phyloP scores from a whole-genome alignment of 208 protist species.

The Crithidia fasciculata region DNA sequence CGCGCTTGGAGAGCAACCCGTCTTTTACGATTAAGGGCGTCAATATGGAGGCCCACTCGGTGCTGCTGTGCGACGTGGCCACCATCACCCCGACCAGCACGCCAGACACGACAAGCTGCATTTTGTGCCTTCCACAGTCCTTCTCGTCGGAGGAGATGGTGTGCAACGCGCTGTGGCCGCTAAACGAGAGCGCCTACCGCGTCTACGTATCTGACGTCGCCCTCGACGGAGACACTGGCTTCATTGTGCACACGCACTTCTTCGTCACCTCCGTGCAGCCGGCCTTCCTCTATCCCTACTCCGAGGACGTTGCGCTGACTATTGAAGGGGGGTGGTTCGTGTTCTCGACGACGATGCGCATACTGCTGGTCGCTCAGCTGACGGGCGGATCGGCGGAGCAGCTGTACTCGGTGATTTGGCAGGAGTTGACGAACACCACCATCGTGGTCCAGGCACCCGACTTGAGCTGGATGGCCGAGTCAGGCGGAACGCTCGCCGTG shows the following conservation, averaged over 20 bases:
- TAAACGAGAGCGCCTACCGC: conserved; percentile 23
- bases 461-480: conserved; percentile 22
- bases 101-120: conserved; percentile 23
- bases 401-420: background rate
- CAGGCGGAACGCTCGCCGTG: conserved; percentile 7
- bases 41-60: conserved; percentile 20
- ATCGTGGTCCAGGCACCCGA: conserved; percentile 15
- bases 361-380: conserved; percentile 15
- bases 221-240: conserved; percentile 23
- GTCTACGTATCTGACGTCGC: conserved; percentile 37
- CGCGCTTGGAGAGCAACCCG: conserved; percentile 29
- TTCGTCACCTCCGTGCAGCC: conserved; percentile 13
- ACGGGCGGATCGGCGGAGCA: background rate
- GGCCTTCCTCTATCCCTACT: conserved; percentile 34
- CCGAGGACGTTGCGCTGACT: conserved; percentile 25
- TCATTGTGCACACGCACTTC: conserved; percentile 24
- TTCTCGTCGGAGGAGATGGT: conserved; percentile 27
- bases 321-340: conserved; percentile 29
- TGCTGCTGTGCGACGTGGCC: conserved; percentile 33
- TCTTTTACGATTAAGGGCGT: conserved; percentile 32
- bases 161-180: conserved; percentile 22
- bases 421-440: background rate
- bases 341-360: background rate
- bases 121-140: conserved; percentile 30
- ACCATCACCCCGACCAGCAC: conserved; percentile 1